These are phyloP conservation scores for Canariomyces notabilis DNA, from an alignment of 2,329 filamentous ascomycete species.

Conservation along the genomic window DNA sequence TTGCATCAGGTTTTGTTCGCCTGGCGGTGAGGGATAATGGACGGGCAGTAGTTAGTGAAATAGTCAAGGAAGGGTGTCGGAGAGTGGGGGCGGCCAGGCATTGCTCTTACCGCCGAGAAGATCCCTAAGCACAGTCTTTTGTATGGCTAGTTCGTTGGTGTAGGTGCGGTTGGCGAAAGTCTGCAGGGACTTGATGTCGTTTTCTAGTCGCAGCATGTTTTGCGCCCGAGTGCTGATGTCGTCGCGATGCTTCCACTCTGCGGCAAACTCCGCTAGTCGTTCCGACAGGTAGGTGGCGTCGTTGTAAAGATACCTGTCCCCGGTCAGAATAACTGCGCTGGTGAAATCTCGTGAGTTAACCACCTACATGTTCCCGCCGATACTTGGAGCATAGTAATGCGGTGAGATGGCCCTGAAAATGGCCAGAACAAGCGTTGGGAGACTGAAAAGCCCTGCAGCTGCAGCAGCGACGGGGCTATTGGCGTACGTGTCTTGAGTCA, in stretches of 20 bases:
- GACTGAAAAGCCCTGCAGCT: conserved; percentile 62
- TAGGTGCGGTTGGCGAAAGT: conserved; percentile 60
- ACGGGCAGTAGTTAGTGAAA: not conserved
- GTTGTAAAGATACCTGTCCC: conserved; percentile 58
- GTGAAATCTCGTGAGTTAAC: not conserved
- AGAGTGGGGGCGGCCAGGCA: not conserved
- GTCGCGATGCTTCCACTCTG: conserved; percentile 48
- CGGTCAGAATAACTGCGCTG: conserved; percentile 19
- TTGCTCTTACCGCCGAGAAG: conserved; percentile 52
- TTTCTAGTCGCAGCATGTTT: conserved; percentile 53
- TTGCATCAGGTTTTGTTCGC: conserved; percentile 55
- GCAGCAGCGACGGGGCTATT: conserved; percentile 60
- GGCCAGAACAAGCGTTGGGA: conserved; percentile 70
- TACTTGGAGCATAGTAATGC: conserved; percentile 62
- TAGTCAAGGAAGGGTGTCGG: not conserved
- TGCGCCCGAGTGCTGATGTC: conserved; percentile 48
- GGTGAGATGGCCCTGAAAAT: conserved; percentile 74
- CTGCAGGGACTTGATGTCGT: conserved; percentile 54
- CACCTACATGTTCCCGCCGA: conserved; percentile 59
- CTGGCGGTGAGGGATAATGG: too few relatives aligned
- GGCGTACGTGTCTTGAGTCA: conserved; percentile 46
- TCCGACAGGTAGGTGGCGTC: conserved; percentile 61
- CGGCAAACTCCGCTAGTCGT: conserved; percentile 44
- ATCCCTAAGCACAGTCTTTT: conserved; percentile 58
- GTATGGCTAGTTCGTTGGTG: conserved; percentile 54